phyloP scores from a whole-genome alignment of 345 rosid genomes.

The Boechera retrofracta region DNA sequence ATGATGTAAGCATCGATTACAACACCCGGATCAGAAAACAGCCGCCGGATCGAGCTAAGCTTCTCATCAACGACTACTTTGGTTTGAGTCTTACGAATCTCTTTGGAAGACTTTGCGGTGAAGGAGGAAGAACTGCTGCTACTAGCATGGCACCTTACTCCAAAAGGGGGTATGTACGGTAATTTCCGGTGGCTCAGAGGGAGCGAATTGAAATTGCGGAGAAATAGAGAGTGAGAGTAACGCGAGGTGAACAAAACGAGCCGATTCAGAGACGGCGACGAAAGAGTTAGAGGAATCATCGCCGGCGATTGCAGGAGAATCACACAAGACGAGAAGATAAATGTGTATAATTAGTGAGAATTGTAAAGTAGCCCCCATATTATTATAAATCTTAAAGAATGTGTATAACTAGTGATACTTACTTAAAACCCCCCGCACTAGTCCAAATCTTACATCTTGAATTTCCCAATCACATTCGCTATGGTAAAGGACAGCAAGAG shows the following conservation, averaged over 20 bases:
- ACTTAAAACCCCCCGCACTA: background rate
- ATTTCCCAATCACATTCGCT: too few relatives aligned
- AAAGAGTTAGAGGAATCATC: slow-evolving; percentile 56
- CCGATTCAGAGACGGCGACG: slow-evolving; percentile 50
- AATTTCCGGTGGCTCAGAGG: slow-evolving; percentile 35
- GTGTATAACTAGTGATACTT: background rate
- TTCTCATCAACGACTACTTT: slow-evolving; percentile 64
- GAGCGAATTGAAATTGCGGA: slow-evolving; percentile 42
- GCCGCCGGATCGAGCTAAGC: slow-evolving; percentile 69
- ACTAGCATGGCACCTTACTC: slow-evolving; percentile 50
- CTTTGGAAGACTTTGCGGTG: slow-evolving; percentile 80
- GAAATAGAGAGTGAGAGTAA: slow-evolving; percentile 47
- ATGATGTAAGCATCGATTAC: slow-evolving; percentile 92
- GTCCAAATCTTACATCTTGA: too few relatives aligned
- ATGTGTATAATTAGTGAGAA: background rate
- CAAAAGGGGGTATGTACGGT: slow-evolving; percentile 40
- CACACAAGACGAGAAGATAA: slow-evolving; percentile 20
- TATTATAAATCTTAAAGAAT: background rate
- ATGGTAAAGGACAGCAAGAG: background rate
- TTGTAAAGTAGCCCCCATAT: background rate
- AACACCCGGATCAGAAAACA: slow-evolving; percentile 68
- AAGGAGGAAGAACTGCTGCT: slow-evolving; percentile 50
- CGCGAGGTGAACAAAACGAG: slow-evolving; percentile 49
- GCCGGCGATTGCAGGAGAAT: slow-evolving; percentile 49
- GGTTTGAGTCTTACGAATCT: slow-evolving; percentile 51